These are phyloP conservation scores for Candida methanosorbosa DNA, from an alignment of 805 yeast genomes.

Conservation along the genomic window DNA sequence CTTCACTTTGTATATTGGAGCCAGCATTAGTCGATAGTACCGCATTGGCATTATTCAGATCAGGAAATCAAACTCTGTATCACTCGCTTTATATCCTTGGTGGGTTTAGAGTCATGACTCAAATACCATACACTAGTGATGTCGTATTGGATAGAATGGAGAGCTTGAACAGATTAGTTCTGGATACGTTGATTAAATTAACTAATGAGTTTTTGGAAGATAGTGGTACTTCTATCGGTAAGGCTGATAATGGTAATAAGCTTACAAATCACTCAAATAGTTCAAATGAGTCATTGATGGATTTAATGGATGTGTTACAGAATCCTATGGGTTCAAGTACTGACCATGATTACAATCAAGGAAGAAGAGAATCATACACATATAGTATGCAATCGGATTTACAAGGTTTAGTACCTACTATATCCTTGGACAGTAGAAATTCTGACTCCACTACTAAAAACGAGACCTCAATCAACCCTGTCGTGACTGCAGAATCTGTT, in stretches of 20 bases:
- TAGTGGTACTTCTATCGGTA: constrained; percentile 1
- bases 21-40: constrained; percentile 2
- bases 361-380: too few species aligned
- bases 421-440: too few species aligned
- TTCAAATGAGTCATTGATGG: constrained; percentile 8
- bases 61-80: not conserved
- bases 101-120: constrained; percentile 14
- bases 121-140: constrained; percentile 12
- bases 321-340: too few species aligned
- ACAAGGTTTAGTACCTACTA: too few species aligned
- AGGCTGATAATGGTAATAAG: not conserved
- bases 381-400: too few species aligned
- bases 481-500: too few species aligned
- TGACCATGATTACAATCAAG: too few species aligned
- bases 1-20: constrained; percentile 15
- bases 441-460: too few species aligned
- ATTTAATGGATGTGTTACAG: constrained; percentile 16
- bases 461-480: too few species aligned
- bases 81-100: constrained; percentile 14
- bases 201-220: not conserved
- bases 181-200: not conserved
- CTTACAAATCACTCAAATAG: not conserved
- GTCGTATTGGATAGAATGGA: constrained; percentile 1
- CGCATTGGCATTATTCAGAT: not conserved
- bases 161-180: not conserved